Percentiles rank a stretch among this genome's conserved stretches.
These are phyloP conservation scores for Tephrocybe sp. DNA, from an alignment of 768 basidiomycete genomes.

Conservation along the genomic window DNA sequence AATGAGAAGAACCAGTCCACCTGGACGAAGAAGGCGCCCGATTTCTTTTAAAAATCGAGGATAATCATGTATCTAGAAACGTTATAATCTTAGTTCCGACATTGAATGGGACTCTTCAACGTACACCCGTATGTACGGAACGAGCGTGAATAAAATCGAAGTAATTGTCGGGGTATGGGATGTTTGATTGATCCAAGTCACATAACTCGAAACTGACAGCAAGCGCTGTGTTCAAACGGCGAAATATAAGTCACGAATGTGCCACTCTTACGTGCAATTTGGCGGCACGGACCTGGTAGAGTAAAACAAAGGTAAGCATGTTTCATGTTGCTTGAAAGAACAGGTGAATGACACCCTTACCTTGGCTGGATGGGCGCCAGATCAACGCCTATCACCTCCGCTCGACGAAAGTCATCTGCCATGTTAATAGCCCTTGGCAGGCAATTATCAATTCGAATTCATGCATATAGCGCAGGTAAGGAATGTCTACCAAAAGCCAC, in stretches of 20 bases:
- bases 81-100: conserved; percentile 30
- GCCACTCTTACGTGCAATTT: conserved; percentile 66
- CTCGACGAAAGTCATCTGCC: conserved; percentile 69
- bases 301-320: conserved; percentile 2
- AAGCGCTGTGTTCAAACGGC: not conserved
- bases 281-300: conserved; percentile 55
- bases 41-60: conserved; percentile 47
- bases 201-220: conserved; percentile 64
- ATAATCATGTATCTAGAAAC: conserved; percentile 47
- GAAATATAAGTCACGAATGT: conserved; percentile 6
- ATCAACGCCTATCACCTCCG: conserved; percentile 69
- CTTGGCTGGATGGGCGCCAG: conserved; percentile 72
- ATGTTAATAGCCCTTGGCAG: conserved; percentile 64
- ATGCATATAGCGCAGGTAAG: not conserved
- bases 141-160: conserved; percentile 75
- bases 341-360: conserved; percentile 32
- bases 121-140: conserved; percentile 65
- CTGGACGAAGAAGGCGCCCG: conserved; percentile 65
- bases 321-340: not conserved
- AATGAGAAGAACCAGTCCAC: conserved; percentile 67
- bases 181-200: conserved; percentile 57
- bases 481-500: conserved; percentile 53
- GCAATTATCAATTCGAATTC: not conserved
- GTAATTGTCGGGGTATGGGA: conserved; percentile 62
- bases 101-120: conserved; percentile 25